Conservation (phyloP, 1,139 yeast genomes). For the Nakaseomyces uthaithaninus region DNA sequence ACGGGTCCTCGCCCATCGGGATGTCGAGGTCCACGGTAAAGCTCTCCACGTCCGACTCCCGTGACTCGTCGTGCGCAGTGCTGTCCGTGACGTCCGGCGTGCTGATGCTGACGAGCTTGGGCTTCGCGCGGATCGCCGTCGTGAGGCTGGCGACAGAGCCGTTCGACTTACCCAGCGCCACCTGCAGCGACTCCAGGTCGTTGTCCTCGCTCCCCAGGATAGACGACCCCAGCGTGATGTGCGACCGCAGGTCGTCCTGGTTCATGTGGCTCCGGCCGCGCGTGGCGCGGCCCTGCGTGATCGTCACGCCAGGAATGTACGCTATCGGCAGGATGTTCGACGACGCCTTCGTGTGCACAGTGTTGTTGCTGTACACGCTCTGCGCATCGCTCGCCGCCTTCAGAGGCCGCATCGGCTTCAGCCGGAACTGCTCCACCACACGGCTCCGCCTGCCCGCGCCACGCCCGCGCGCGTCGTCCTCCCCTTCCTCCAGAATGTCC, state of each 20-base stretch:
- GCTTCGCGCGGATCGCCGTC: slow-evolving; percentile 66
- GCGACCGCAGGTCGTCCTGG: slow-evolving; percentile 19
- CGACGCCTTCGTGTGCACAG: slow-evolving; percentile 68
- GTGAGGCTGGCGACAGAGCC: slow-evolving; percentile 29
- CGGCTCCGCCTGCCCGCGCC: slow-evolving; percentile 8
- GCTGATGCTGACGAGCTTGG: slow-evolving; percentile 53
- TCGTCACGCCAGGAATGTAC: slow-evolving; percentile 84
- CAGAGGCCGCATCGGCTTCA: slow-evolving; percentile 3
- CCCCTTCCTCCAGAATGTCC: slow-evolving; percentile 7
- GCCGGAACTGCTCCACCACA: slow-evolving; percentile 3
- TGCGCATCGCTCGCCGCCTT: slow-evolving; percentile 3
- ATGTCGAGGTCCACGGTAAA: slow-evolving; percentile 25
- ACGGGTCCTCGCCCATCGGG: slow-evolving; percentile 13
- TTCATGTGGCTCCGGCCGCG: not conserved
- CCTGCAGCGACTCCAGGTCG: slow-evolving; percentile 11
- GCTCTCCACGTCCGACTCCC: slow-evolving; percentile 23
- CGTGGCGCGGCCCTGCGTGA: slow-evolving; percentile 30
- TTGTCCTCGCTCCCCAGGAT: slow-evolving; percentile 28
- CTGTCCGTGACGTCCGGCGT: slow-evolving; percentile 35
- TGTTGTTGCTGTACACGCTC: slow-evolving; percentile 26
- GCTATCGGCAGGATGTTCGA: slow-evolving; percentile 90
- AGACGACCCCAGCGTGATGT: slow-evolving; percentile 32
- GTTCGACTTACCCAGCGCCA: slow-evolving; percentile 3
- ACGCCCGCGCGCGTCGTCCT: slow-evolving; percentile 8
- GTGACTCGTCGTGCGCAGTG: slow-evolving; percentile 7